A percentile compares a stretch with the other conserved stretches of the same genome.
Evolutionary conservation across 768 basidiomycete species (phyloP).

Genomic region (Cystofilobasidium bisporidii): DNA sequence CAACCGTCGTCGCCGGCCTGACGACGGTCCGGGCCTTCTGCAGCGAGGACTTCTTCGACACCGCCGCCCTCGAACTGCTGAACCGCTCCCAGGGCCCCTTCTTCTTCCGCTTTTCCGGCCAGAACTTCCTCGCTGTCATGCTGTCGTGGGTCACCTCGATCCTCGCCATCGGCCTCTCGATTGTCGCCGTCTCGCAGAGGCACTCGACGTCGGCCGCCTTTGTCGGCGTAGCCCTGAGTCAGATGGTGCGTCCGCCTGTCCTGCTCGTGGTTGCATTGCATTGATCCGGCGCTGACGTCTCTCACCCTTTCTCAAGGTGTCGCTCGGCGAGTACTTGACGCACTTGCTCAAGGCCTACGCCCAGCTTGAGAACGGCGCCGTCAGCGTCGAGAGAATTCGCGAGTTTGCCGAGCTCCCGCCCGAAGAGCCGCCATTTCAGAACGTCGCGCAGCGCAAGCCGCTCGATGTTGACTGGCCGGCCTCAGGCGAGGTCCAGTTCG

Average conservation of each 20-base stretch:
- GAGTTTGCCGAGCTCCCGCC: slow-evolving; percentile 31
- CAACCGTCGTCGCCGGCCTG: slow-evolving; percentile 5
- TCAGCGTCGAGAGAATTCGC: slow-evolving; percentile 30
- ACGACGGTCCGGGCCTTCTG: slow-evolving; percentile 12
- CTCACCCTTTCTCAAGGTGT: neutral
- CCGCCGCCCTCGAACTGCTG: neutral
- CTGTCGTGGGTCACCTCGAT: slow-evolving; percentile 17
- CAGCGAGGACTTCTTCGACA: slow-evolving; percentile 13
- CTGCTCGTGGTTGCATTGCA: too few species aligned
- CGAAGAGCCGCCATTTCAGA: slow-evolving; percentile 16
- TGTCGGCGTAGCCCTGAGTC: slow-evolving; percentile 17
- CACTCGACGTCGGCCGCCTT: slow-evolving; percentile 4
- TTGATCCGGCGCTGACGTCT: too few species aligned
- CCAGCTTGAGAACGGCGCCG: slow-evolving; percentile 10
- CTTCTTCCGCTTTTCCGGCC: slow-evolving; percentile 8
- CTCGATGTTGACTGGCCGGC: slow-evolving; percentile 20
- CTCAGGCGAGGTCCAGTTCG: slow-evolving; percentile 19
- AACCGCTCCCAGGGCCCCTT: slow-evolving; percentile 13
- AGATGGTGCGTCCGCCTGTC: neutral
- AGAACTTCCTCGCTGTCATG: slow-evolving; percentile 9
- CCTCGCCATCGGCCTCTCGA: slow-evolving; percentile 17
- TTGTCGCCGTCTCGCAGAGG: slow-evolving; percentile 6
- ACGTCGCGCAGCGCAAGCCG: neutral
- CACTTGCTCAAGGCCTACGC: slow-evolving; percentile 9
- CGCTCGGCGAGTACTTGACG: neutral